These are phyloP conservation scores for Coelastrella sp. DNA, from an alignment of 139 green algal species.

Conservation along the genomic window DNA sequence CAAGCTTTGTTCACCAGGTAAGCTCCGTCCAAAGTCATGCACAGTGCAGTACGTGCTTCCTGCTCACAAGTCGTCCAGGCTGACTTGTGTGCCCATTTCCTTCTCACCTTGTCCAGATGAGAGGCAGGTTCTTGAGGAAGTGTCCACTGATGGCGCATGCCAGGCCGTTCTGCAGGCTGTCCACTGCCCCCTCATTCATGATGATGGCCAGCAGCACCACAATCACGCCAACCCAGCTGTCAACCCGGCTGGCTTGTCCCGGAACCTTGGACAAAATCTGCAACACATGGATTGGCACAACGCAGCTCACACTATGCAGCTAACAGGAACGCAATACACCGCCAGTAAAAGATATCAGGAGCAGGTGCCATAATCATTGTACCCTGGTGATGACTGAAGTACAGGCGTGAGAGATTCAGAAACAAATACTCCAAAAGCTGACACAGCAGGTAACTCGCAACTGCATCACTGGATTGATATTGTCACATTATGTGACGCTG, in stretches of 20 bases:
- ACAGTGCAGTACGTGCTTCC: background rate
- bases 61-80: background rate
- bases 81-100: background rate
- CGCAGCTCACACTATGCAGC: no score
- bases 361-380: no score
- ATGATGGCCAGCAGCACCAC: conserved; percentile 58
- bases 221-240: conserved; percentile 24
- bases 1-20: no score
- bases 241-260: background rate
- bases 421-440: no score
- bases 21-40: background rate
- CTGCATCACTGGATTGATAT: no score
- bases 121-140: conserved; percentile 48
- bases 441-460: no score
- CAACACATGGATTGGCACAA: background rate
- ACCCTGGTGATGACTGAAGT: no score
- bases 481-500: no score
- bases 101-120: conserved; percentile 42
- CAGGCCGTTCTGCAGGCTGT: conserved; percentile 75
- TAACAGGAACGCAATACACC: no score
- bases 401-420: no score
- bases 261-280: background rate
- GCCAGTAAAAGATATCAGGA: no score
- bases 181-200: conserved; percentile 82
- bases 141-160: conserved; percentile 55